Conservation (phyloP, 2,329 filamentous ascomycete species). For the Plenodomus lindquistii region DNA sequence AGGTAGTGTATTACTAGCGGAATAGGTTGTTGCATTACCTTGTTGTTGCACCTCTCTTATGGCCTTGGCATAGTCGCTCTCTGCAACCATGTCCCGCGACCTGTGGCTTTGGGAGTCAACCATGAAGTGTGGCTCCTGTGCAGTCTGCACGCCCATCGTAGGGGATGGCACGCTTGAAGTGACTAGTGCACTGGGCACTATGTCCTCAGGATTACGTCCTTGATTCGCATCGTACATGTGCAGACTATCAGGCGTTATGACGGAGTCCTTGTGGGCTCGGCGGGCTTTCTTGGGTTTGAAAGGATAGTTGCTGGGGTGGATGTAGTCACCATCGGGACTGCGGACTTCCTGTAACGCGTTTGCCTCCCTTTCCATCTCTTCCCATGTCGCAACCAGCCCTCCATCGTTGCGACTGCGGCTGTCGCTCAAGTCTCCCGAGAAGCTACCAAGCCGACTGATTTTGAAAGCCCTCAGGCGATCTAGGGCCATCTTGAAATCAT, state of each 20-base stretch:
- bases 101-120: slow-evolving; percentile 20
- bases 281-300: slow-evolving; percentile 24
- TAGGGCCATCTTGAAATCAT: slow-evolving; percentile 67
- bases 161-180: slow-evolving; percentile 17
- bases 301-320: slow-evolving; percentile 34
- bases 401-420: slow-evolving; percentile 36
- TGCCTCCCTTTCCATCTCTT: slow-evolving; percentile 38
- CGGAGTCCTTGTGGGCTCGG: slow-evolving; percentile 30
- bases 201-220: slow-evolving; percentile 31
- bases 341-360: slow-evolving; percentile 24
- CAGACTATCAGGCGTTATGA: slow-evolving; percentile 23
- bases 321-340: slow-evolving; percentile 39
- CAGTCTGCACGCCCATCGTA: slow-evolving; percentile 15
- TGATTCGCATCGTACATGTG: slow-evolving; percentile 14
- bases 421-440: slow-evolving; percentile 41
- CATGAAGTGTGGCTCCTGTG: slow-evolving; percentile 22
- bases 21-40: background rate
- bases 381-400: slow-evolving; percentile 38
- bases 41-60: slow-evolving; percentile 32
- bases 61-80: slow-evolving; percentile 35
- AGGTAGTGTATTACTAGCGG: background rate
- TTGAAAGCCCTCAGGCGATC: slow-evolving; percentile 53
- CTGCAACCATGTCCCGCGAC: slow-evolving; percentile 22
- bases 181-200: slow-evolving; percentile 34
- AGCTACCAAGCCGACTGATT: slow-evolving; percentile 46